Base-by-base conservation (phyloP, 306 rosid species). In the Cucurbita maxima region DNA sequence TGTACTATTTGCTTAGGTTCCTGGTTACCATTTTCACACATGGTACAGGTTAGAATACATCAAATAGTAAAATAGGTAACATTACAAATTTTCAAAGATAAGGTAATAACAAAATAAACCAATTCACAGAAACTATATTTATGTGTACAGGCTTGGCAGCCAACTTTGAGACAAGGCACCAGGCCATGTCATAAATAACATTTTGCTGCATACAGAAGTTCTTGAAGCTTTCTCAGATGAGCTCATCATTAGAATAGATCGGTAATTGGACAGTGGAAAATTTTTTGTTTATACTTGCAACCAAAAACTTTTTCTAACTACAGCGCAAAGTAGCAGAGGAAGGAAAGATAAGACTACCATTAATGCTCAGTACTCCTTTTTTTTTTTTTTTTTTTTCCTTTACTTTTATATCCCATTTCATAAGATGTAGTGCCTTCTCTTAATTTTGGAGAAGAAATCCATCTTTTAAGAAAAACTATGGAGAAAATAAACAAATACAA, bases 1-100 rank as follows among this genome's bases (percentile, higher is more conserved):
- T 87, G 74, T 58, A 64, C 86, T 61, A 81, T 54, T 81, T 88
- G 96, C 72, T 87, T 93, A 40, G 67, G 60, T 79, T 93, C 98
- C 86, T 83, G 97, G 81, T 74, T 83, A 70, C 86, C 90, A 73
- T 77, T 89, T 95, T 79, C 79, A 81, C 48, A 82, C 43, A 37
- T 16, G 69, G 56, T 48, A 68, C 80, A 82, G 16, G 44, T 40
- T 73, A 81, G 61, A 58, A 82, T 58, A 79, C 19, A 13, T 50
- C 75, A 53, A 63, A 73, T 44, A 9, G 72, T 34, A 52, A 30
- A 74, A 57, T 44, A 44, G 45, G 37, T 66, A 57, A 13, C n/a
- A 50, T 20, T 6, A 61, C 14, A 19, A 36, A 8, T 54, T 52
- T 10, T n/a, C 41, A 25, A 3, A 18, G 15, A 71, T 19, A 37